Percentiles rank a stretch among this genome's conserved stretches.
phyloP scores from a whole-genome alignment of 805 yeast genomes.

The Candida chilensis region DNA sequence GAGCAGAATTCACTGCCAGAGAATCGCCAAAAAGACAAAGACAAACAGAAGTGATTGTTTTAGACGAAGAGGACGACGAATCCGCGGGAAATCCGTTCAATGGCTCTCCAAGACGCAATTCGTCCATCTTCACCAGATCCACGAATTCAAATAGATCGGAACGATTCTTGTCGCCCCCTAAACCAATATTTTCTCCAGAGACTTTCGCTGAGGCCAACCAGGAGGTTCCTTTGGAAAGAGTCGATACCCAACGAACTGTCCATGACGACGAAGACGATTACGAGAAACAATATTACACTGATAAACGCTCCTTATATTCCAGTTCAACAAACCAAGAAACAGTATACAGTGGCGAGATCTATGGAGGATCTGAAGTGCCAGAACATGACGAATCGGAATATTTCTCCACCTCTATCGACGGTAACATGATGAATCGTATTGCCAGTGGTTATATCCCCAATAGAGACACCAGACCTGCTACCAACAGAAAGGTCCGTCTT shows the following conservation, averaged over 20 bases:
- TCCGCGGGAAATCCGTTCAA: constrained; percentile 6
- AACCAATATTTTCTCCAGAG: constrained; percentile 54
- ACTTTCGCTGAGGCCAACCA: constrained; percentile 53
- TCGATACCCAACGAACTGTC: constrained; percentile 19
- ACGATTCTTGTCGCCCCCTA: constrained; percentile 52
- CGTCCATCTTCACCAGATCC: constrained; percentile 13
- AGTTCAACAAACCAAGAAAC: constrained; percentile 11
- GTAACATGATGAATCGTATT: constrained; percentile 35
- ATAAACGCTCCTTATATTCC: constrained; percentile 23
- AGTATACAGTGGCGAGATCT: constrained; percentile 21
- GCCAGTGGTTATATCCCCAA: constrained; percentile 37
- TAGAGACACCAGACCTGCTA: constrained; percentile 58
- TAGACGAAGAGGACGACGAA: constrained; percentile 15
- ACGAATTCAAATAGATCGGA: constrained; percentile 29
- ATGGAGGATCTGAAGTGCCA: constrained; percentile 4
- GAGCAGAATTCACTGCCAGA: constrained; percentile 58
- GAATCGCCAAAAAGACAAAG: constrained; percentile 65
- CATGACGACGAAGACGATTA: constrained; percentile 21
- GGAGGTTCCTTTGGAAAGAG: constrained; percentile 6
- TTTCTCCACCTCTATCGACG: constrained; percentile 35
- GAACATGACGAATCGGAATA: constrained; percentile 24
- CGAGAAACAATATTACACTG: constrained; percentile 9
- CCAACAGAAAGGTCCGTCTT: constrained; percentile 66
- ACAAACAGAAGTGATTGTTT: constrained; percentile 39
- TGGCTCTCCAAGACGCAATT: constrained; percentile 25